phyloP scores from a whole-genome alignment of 1,139 yeast species.

The Candida frijolesensis region DNA sequence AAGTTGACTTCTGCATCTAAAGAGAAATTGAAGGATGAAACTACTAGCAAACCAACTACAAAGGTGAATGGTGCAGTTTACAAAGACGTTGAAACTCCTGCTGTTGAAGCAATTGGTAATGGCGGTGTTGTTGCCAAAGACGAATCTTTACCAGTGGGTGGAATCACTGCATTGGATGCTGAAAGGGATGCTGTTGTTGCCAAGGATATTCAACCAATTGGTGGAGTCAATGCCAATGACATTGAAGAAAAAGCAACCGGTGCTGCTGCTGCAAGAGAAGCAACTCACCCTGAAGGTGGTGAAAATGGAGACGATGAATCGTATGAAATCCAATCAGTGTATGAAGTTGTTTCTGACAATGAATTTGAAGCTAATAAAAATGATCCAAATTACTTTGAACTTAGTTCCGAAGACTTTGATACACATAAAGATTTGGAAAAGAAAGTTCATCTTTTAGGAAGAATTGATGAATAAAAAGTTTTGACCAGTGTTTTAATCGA shows the following conservation, averaged over 20 bases:
- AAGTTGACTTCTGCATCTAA: slow-evolving; percentile 4
- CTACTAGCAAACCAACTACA: no score
- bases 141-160: slow-evolving; percentile 10
- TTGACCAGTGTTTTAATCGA: slow-evolving; percentile 3
- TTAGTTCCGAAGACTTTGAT: slow-evolving; percentile 39
- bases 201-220: slow-evolving; percentile 8
- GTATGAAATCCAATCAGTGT: slow-evolving; percentile 43
- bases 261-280: not conserved
- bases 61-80: no score
- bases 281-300: slow-evolving; percentile 3
- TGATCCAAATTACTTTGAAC: slow-evolving; percentile 54
- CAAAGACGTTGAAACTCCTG: slow-evolving; percentile 1
- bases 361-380: slow-evolving; percentile 48
- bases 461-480: slow-evolving; percentile 1
- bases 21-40: not conserved
- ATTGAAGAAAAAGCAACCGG: slow-evolving; percentile 8
- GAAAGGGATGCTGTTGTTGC: slow-evolving; percentile 4
- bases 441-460: slow-evolving; percentile 9
- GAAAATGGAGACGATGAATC: slow-evolving; percentile 19
- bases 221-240: slow-evolving; percentile 15
- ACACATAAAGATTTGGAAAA: slow-evolving; percentile 22
- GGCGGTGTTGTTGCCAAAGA: slow-evolving; percentile 8
- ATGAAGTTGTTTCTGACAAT: slow-evolving; percentile 52
- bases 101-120: slow-evolving; percentile 3
- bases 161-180: slow-evolving; percentile 7